Evolutionary conservation across 768 basidiomycete genomes (phyloP), one percentile per base, ranked within the genome.

Genomic region (Leccinum longicurvipes): DNA sequence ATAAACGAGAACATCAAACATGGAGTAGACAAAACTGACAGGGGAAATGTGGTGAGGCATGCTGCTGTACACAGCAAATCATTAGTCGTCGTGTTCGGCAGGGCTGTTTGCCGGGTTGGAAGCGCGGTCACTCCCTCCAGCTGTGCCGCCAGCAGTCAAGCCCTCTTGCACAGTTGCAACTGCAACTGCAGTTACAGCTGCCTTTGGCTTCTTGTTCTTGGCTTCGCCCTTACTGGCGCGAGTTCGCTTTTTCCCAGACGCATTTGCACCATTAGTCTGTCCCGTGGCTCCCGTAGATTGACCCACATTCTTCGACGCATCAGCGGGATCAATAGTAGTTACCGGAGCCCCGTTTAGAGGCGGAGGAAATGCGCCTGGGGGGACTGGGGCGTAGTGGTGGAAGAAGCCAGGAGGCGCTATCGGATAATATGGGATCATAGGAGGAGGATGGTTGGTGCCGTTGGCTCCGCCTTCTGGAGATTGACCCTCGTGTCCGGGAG

Each of bases 341-440:
- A 65, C 62, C 34, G 63, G 46, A 11, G 63, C 52, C 31, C 68
- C 71, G 21, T 62, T 63, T 15, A 64, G 53, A 9, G 70, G 69
- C 24, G 73, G 68, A 29, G 73, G 63, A 59, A 67, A 73, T 24
- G 63, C 61, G 39, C 72, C 59, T 48, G 73, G 56, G 29, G 68
- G 46, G 5, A 71, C 63, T 25, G 73, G 36, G 14, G 69, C 60
- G 6, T 73, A 69, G 47, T 72, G 72, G 0, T 75, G 72, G 53
- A 74, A 79, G 60, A 76, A 77, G 27, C 74, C 72, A 1, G 75
- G 68, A 6, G 74, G 76, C 24, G 74, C 71, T 23, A 76, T 19
- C 14, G 73, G 60, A 47, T 74, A 77, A 58, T 75, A 75, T 4
- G 72, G 60, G 6, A 73, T 67, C 59, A 69, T 66, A 11, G 70